Evolutionary conservation across 2,329 filamentous ascomycete genomes (phyloP).

Genomic region (Thermoascus crustaceus): DNA sequence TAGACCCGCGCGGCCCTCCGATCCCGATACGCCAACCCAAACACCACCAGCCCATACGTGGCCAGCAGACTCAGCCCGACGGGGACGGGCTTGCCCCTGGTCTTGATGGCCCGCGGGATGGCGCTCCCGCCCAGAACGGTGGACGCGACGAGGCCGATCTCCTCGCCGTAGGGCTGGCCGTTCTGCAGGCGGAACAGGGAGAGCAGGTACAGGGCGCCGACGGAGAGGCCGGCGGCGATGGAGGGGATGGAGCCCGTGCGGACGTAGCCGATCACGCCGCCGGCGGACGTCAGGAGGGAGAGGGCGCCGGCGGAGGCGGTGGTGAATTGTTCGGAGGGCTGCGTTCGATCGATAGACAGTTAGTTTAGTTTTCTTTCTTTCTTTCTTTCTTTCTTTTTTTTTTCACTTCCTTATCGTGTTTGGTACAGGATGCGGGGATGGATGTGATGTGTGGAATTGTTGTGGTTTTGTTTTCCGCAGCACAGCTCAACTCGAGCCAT

Average conservation of each 20-base stretch:
- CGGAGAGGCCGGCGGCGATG: slow-evolving; percentile 71
- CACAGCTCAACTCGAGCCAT: too few relatives aligned
- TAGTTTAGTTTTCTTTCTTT: slow-evolving; percentile 5
- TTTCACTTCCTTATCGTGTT: neutral
- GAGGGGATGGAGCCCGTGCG: slow-evolving; percentile 81
- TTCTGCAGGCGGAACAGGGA: slow-evolving; percentile 74
- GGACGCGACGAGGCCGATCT: slow-evolving; percentile 81
- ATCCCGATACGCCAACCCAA: slow-evolving; percentile 58
- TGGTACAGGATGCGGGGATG: neutral
- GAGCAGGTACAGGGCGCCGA: slow-evolving; percentile 70
- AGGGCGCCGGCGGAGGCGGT: slow-evolving; percentile 65
- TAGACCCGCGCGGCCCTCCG: slow-evolving; percentile 17
- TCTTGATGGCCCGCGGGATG: slow-evolving; percentile 76
- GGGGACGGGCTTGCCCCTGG: slow-evolving; percentile 70
- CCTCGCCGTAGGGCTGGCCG: slow-evolving; percentile 70
- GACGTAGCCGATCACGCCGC: slow-evolving; percentile 79
- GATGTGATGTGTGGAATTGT: too few relatives aligned
- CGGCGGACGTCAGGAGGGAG: slow-evolving; percentile 72
- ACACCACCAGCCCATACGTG: slow-evolving; percentile 67
- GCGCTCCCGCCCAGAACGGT: slow-evolving; percentile 75
- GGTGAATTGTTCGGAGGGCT: slow-evolving; percentile 16
- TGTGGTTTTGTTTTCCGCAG: too few relatives aligned
- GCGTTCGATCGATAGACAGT: too few relatives aligned
- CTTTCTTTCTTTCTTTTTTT: neutral
- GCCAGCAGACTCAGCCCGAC: slow-evolving; percentile 71